Base-by-base conservation (phyloP, 1,284 basidiomycete genomes). In the Sporisorium sorghi region DNA sequence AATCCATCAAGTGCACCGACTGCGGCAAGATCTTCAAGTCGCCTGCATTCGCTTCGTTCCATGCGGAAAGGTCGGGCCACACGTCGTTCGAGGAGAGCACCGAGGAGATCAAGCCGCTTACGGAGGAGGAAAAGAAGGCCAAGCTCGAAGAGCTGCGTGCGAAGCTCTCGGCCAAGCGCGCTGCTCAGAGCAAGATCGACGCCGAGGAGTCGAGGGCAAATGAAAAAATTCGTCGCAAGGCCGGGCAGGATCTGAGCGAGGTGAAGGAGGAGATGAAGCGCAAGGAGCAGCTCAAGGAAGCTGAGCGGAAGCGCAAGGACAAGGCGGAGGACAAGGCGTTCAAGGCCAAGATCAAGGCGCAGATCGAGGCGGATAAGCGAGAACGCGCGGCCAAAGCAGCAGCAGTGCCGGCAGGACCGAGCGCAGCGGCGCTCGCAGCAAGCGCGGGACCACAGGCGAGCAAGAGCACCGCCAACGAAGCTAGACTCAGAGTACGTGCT, bases 61-160 rank as follows among this genome's bases (percentile, higher is more conserved):
- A 98, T 82, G 95, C 95, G 3, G 93, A 97, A 85, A 95, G 94
- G 86, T 92, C 91, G 71, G 95, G 95, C 0, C 95, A 98, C 83
- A 91, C 78, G 23, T 73, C 81, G 33, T 97, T 97, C 76, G 94
- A 96, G 83, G 95, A 99, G 85, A 94, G 92, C 5, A 92, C 91
- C 0, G 94, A 98, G 83, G 95, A 97, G 91, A 90, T 95, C 84
- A 93, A 92, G 83, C 95, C 96, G 0, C 86, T 98, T 55, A 98
- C 95, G 0, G 94, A 97, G 84, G 94, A 97, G 80, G 94, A 99
- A 85, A 97, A 92, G 88, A 89, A 90, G 72, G 87, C 90, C 71
- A 92, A 90, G 81, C 88, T 98, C 0, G 89, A 87, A 1, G 94
- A 97, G 73, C 72, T 86, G 26, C 73, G 83, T 9, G 35, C 42